Base-by-base conservation (phyloP, 805 yeast species). In the Maudiozyma pseudohumilis region DNA sequence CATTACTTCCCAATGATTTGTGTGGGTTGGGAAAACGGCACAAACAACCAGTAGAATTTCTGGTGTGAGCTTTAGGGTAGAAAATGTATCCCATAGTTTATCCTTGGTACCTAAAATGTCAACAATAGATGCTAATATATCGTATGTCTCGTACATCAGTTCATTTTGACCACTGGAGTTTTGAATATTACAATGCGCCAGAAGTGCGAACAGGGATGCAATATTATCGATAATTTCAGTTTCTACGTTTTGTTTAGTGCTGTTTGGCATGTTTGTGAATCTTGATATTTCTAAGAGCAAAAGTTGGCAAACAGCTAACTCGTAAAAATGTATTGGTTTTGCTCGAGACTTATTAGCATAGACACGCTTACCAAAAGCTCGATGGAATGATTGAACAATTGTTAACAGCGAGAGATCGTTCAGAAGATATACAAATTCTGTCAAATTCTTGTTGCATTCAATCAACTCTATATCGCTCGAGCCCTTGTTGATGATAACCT, bases 281-380 rank as follows among this genome's bases (percentile, higher is more conserved):
- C 43, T 39, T 7, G 54, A 34, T n/a, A 54, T 37, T 33, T 56
- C 59, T 15, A 47, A 36, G 23, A 55, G 41, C 44, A 57, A 40
- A 6, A 57, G 26, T 34, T 53, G 60, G 29, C 62, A 57, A 2
- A 45, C 37, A 0, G 59, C 48, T 21, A 59, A 43, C 27, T 53
- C 52, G 31, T 42, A 55, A 40, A 59, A 57, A 36, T 57, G 61
- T 15, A 59, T 52, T 3, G 61, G 51, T 40, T 59, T 59, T 3
- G 57, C 54, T 32, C 45, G 48, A 5, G 42, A 42, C 22, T 48
- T 39, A 13, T 49, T 25, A 9, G 33, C 12, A 27, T 41, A 44
- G 2, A 54, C 55, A 34, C 52, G 56, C 2, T 48, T 41, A 13
- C 60, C 43, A 30, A 57, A 59, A 5, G 34, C 39, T 24, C 35